Evolutionary conservation across 2,329 filamentous ascomycete genomes (phyloP).

Genomic region (Neobulgaria alba): DNA sequence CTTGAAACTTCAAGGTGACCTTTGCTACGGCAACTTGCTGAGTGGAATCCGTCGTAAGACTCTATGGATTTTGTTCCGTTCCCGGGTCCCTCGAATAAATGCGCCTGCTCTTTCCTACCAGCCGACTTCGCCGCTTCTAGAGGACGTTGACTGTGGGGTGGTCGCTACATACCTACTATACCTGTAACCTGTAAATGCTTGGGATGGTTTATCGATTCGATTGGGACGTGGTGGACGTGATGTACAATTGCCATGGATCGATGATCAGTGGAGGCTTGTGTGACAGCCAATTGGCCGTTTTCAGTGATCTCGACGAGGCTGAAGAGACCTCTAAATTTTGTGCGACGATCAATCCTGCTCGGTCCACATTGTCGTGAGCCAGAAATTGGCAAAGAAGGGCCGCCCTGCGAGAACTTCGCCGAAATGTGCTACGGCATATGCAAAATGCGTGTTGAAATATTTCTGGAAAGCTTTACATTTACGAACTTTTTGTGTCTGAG

Average conservation of each 20-base stretch:
- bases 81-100: slow-evolving; percentile 34
- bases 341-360: too few species aligned
- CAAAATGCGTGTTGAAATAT: neutral
- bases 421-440: neutral
- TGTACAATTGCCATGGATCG: too few species aligned
- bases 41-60: slow-evolving; percentile 30
- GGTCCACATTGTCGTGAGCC: too few species aligned
- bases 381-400: neutral
- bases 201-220: too few species aligned
- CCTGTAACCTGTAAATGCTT: too few species aligned
- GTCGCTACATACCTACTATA: slow-evolving; percentile 29
- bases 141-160: slow-evolving; percentile 37
- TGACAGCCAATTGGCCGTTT: too few species aligned
- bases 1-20: slow-evolving; percentile 29
- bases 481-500: neutral
- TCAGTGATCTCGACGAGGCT: too few species aligned
- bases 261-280: too few species aligned
- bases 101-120: slow-evolving; percentile 36
- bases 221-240: too few species aligned
- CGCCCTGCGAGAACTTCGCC: neutral
- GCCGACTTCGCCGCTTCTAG: slow-evolving; percentile 28
- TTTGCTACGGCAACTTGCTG: slow-evolving; percentile 35
- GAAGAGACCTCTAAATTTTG: too few species aligned
- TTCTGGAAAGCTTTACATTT: neutral
- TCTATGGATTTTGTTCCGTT: slow-evolving; percentile 34